Base-by-base conservation (phyloP, 768 basidiomycete species). In the Leccinum barrowsii region DNA sequence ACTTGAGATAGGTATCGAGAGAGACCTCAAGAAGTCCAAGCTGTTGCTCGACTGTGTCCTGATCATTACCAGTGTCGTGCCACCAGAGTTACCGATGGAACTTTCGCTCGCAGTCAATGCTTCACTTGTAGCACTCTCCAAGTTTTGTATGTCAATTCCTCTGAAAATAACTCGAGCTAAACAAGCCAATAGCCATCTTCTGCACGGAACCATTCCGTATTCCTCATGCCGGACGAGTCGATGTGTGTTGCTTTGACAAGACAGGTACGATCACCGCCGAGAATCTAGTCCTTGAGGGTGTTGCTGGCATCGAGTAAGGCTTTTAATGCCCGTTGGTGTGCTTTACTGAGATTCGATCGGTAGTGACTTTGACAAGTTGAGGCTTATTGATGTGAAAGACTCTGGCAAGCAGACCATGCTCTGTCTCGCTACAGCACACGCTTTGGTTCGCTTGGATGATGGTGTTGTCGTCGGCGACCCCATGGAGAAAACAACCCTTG, bases 141-240 rank as follows among this genome's bases (percentile, higher is more conserved):
- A 97, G 74, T 94, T 80, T 70, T 89, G 94, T 95, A 63, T 17
- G 89, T 78, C 1, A 7, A 19, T 34, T 8, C 15, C 15, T 40
- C 50, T 46, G 3, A 15, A 22, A 44, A 0, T 3, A 35, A 51
- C 21, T 37, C 1, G 1, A 13, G 13, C 57, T 65, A 40, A 63
- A 53, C 28, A 22, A 8, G 22, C 54, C 59, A 15, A 61, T 11
- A 97, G 96, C 96, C 7, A 99, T 98, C 59, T 99, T 95, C 77
- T 98, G 97, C 71, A 99, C 97, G 17, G 97, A 99, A 67, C 97
- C 97, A 1, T 98, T 99, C 85, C 85, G 97, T 21, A 99, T 98
- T 60, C 95, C 97, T 0, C 91, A 79, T 60, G 97, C 97, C 5
- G 97, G 97, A 5, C 84, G 94, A 21, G 94, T 98, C 2, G 97